A percentile compares a stretch with the other conserved stretches of the same genome.
phyloP scores from a whole-genome alignment of 2,329 filamentous ascomycete species.

The Stachybotrys elegans region DNA sequence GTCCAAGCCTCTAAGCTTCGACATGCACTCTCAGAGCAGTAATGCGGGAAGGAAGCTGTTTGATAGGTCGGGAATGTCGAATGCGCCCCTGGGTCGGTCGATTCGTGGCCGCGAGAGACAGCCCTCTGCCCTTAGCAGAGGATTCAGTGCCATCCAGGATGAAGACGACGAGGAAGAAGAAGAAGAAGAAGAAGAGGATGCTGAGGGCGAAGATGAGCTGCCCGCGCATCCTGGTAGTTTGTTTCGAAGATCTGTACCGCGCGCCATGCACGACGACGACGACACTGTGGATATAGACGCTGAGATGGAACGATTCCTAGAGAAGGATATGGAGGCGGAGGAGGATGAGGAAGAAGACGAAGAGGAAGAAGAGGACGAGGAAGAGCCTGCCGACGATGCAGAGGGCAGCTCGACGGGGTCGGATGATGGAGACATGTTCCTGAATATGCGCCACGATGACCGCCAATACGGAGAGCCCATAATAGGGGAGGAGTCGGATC shows the following conservation, averaged over 20 bases:
- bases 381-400: conserved; percentile 31
- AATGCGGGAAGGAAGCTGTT: conserved; percentile 32
- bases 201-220: conserved; percentile 28
- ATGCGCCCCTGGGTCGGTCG: conserved; percentile 43
- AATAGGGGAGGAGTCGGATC: conserved; percentile 42
- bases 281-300: conserved; percentile 26
- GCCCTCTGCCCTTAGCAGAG: conserved; percentile 47
- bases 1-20: conserved; percentile 34
- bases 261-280: conserved; percentile 14
- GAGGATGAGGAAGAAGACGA: conserved; percentile 27
- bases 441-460: conserved; percentile 42
- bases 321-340: conserved; percentile 32
- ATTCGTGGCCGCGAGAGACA: conserved; percentile 35
- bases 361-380: conserved; percentile 33
- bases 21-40: conserved; percentile 20
- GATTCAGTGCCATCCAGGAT: conserved; percentile 28
- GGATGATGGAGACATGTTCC: conserved; percentile 42
- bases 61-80: conserved; percentile 28
- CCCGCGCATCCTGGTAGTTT: conserved; percentile 25
- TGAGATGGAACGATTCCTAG: conserved; percentile 30
- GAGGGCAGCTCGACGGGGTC: conserved; percentile 34
- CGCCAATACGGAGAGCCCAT: conserved; percentile 31
- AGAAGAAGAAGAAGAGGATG: conserved; percentile 24
- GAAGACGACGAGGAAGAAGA: conserved; percentile 12
- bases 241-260: conserved; percentile 21